Conservation (phyloP, 148 eudicot genomes). For the Rhododendron kiyosumense region DNA sequence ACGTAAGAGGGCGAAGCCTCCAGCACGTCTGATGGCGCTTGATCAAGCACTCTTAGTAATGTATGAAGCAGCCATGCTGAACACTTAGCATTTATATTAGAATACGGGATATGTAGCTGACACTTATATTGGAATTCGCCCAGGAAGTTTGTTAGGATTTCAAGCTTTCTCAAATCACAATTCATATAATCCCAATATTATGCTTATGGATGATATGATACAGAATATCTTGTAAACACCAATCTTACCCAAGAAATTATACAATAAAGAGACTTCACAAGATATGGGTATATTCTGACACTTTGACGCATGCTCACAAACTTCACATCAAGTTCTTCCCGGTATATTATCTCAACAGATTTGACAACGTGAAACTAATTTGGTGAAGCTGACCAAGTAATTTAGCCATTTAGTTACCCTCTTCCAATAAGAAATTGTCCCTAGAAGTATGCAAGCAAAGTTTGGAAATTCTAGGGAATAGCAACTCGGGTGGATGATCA, state of each 20-base stretch:
- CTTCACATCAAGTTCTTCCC: background rate
- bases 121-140: background rate
- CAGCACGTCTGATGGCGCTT: background rate
- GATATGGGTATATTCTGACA: background rate
- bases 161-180: background rate
- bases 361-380: background rate
- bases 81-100: background rate
- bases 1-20: background rate
- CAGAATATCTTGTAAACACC: background rate
- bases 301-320: background rate
- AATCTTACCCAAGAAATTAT: background rate
- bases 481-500: background rate
- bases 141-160: background rate
- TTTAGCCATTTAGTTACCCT: background rate
- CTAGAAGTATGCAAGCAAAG: background rate
- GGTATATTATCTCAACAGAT: background rate
- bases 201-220: background rate
- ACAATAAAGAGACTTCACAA: background rate
- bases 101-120: background rate
- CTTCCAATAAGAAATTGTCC: background rate
- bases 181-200: background rate
- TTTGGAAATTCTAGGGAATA: background rate
- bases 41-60: background rate
- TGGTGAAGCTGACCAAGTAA: background rate
- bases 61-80: background rate